Evolutionary conservation across 2,329 filamentous ascomycete genomes (phyloP), one percentile per base, ranked within the genome.

Genomic region (Fusarium longipes): DNA sequence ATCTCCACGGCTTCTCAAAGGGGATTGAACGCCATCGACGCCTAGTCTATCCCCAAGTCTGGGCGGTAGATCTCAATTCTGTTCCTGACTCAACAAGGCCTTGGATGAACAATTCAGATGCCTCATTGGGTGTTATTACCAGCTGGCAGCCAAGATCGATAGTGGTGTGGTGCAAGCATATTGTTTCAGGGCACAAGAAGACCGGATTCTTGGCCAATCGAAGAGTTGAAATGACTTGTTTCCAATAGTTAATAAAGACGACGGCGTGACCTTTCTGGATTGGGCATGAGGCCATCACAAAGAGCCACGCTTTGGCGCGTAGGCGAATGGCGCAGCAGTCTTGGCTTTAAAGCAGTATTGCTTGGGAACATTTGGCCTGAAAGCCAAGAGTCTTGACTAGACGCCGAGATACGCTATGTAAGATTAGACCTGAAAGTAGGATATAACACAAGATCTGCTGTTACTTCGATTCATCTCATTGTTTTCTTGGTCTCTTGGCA

Each of bases 41-140:
- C 59, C 58, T 56, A 64, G 67, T 39, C 58, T 57, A 40, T 32
- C 27, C 24, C n/a, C 39, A 53, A 60, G 42, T 25, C 45, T 59
- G 27, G 44, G 45, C 53, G 52, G 65, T 50, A 72, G 70, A 72
- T 72, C 70, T 63, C 54, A 60, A 57, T 56, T 57, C 42, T 49
- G 65, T 61, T 48, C 68, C 68, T 68, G 40, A 61, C 44, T 48
- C 50, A 24, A 63, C 24, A 25, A n/a, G 50, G 49, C 50, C 29
- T 27, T n/a, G 6, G 27, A 40, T 32, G 20, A 5, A 17, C 40
- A 22, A 30, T n/a, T 52, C 17, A 22, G 36, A 64, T 30, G 59
- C 39, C 57, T 64, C 39, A 59, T 40, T n/a, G 43, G 53, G 18
- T 50, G 33, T 27, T 33, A 25, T 49, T 25, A 25, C 25, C 25